A percentile compares a stretch with the other conserved stretches of the same genome.
phyloP scores from a whole-genome alignment of 331 rosid species.

The Rosa hybrid region DNA sequence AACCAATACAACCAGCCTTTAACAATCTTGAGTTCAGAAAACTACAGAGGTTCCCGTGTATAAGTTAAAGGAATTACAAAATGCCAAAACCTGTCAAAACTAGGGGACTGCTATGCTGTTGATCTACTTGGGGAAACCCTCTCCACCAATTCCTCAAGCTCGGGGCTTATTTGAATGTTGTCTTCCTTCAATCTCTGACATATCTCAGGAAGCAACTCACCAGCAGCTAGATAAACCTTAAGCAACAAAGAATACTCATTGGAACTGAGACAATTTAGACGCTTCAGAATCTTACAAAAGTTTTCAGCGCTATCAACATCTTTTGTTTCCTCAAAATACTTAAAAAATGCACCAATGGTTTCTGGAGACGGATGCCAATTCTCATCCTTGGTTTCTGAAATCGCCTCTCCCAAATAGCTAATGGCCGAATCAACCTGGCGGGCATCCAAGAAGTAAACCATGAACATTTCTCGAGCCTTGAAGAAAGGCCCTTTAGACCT shows the following conservation, averaged over 20 bases:
- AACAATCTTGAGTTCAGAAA: neutral
- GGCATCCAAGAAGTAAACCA: conserved; percentile 48
- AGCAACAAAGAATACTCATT: conserved; percentile 39
- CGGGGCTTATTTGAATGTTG: conserved; percentile 30
- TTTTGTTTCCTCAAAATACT: conserved; percentile 59
- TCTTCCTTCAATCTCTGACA: conserved; percentile 42
- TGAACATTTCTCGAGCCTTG: conserved; percentile 56
- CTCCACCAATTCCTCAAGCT: conserved; percentile 35
- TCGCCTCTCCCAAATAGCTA: conserved; percentile 48
- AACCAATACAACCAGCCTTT: neutral
- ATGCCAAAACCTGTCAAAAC: neutral
- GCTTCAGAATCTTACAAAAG: conserved; percentile 57
- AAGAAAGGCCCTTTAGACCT: conserved; percentile 53
- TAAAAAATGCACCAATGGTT: conserved; percentile 48
- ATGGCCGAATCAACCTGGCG: conserved; percentile 50
- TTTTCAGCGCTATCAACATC: conserved; percentile 57
- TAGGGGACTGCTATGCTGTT: neutral
- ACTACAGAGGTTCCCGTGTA: neutral
- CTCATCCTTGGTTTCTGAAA: conserved; percentile 39
- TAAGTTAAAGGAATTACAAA: neutral
- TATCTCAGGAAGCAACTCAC: conserved; percentile 33
- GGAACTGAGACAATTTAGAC: conserved; percentile 43
- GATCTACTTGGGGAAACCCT: conserved; percentile 26
- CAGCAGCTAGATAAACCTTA: conserved; percentile 44
- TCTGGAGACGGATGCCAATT: conserved; percentile 50